A percentile compares a stretch with the other conserved stretches of the same genome.
Evolutionary conservation across 2,329 filamentous ascomycete species (phyloP).

Genomic region (Trichoderma asperellum): DNA sequence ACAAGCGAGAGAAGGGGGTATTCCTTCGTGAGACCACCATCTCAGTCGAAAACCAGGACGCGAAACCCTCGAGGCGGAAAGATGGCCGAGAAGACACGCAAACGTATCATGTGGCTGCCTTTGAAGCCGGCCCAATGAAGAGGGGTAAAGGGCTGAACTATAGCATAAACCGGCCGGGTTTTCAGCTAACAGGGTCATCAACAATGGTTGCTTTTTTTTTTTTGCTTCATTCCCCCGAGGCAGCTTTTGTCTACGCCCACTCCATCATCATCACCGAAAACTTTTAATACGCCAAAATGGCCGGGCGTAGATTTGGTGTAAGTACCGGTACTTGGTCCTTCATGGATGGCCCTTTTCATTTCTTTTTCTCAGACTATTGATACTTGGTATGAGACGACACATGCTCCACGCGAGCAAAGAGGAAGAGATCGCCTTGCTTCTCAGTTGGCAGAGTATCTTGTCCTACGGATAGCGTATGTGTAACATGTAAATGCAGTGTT

Average conservation of each 20-base stretch:
- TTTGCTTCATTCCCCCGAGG: background rate
- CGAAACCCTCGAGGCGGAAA: background rate
- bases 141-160: background rate
- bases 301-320: background rate
- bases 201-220: background rate
- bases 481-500: background rate
- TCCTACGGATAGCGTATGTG: background rate
- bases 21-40: background rate
- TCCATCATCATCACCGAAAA: background rate
- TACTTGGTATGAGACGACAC: constrained; percentile 8
- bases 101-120: too few relatives aligned
- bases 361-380: background rate
- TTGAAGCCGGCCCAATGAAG: too few relatives aligned
- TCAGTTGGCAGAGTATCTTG: background rate
- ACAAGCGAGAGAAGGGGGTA: background rate
- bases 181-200: background rate
- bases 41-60: background rate
- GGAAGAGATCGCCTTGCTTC: background rate
- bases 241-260: background rate
- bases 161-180: background rate
- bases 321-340: background rate
- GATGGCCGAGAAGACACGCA: too few relatives aligned
- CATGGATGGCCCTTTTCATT: background rate
- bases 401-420: background rate
- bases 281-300: background rate